These are phyloP conservation scores for Pseudopediastrum boryanum DNA, from an alignment of 139 green algal species.

Conservation along the genomic window DNA sequence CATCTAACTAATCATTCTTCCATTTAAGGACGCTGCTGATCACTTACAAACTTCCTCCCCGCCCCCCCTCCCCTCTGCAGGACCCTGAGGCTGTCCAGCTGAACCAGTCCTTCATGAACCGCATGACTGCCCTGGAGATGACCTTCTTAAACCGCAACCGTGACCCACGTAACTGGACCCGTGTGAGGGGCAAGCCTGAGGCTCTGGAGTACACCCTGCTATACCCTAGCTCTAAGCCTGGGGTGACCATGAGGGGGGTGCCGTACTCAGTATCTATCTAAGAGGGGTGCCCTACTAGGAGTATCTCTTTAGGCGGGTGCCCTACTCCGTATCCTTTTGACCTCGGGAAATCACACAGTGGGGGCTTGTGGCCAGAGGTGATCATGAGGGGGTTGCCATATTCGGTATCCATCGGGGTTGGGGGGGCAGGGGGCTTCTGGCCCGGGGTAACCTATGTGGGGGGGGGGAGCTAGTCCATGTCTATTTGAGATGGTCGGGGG, in stretches of 20 bases:
- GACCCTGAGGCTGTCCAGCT: slow-evolving; percentile 16
- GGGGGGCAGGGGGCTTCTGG: too few relatives aligned
- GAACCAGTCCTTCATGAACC: slow-evolving; percentile 22
- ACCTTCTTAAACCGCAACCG: slow-evolving; percentile 29
- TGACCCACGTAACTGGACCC: not conserved
- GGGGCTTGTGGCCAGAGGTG: slow-evolving; percentile 10
- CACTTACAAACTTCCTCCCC: not conserved
- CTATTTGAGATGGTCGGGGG: too few relatives aligned
- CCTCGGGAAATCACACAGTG: too few relatives aligned
- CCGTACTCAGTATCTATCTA: slow-evolving; percentile 44
- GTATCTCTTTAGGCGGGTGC: too few relatives aligned
- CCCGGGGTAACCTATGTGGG: too few relatives aligned
- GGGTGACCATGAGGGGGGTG: slow-evolving; percentile 42
- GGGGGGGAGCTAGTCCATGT: too few relatives aligned
- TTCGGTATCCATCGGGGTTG: slow-evolving; percentile 41
- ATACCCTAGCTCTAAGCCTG: slow-evolving; percentile 13
- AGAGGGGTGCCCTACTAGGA: too few relatives aligned
- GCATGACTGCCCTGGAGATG: slow-evolving; percentile 27
- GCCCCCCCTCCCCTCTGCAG: slow-evolving; percentile 1
- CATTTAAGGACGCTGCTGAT: not conserved
- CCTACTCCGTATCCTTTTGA: too few relatives aligned
- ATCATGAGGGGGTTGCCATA: slow-evolving; percentile 43
- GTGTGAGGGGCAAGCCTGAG: not conserved
- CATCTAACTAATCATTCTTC: too few relatives aligned
- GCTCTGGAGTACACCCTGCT: slow-evolving; percentile 42